These are phyloP conservation scores for Dacryopinax spathularia DNA, from an alignment of 768 basidiomycete genomes.

Conservation along the genomic window DNA sequence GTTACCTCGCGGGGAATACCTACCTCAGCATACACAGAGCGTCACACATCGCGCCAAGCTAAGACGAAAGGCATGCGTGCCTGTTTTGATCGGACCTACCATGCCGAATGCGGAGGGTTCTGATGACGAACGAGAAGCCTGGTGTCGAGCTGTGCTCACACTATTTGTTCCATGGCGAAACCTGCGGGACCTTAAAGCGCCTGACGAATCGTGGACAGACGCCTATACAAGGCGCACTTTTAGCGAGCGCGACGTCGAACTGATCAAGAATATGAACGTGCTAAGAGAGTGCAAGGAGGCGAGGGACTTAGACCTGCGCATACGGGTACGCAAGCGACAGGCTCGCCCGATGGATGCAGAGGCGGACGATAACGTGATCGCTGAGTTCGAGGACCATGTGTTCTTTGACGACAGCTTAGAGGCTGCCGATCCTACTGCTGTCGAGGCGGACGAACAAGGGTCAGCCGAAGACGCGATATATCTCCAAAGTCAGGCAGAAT, in stretches of 20 bases:
- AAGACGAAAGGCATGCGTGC: slow-evolving; percentile 12
- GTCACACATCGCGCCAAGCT: slow-evolving; percentile 15
- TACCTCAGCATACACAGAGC: slow-evolving; percentile 20
- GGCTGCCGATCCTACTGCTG: too few species aligned
- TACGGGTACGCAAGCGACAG: neutral
- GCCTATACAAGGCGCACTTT: slow-evolving; percentile 16
- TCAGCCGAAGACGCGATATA: too few species aligned
- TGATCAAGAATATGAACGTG: slow-evolving; percentile 31
- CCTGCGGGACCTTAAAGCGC: slow-evolving; percentile 17
- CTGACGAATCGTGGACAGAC: slow-evolving; percentile 20
- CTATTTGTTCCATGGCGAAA: slow-evolving; percentile 32
- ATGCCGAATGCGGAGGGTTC: slow-evolving; percentile 24
- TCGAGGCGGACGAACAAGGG: too few species aligned
- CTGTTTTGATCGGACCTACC: slow-evolving; percentile 25
- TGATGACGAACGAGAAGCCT: slow-evolving; percentile 11
- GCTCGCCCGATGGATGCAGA: neutral
- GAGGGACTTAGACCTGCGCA: slow-evolving; percentile 21
- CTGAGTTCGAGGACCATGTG: neutral
- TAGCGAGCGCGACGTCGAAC: neutral
- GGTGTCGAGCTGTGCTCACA: slow-evolving; percentile 29
- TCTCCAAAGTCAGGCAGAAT: too few species aligned
- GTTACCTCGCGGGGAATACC: too few species aligned
- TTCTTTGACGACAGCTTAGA: too few species aligned
- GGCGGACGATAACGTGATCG: neutral
- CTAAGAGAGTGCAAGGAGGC: slow-evolving; percentile 31